Base-by-base conservation (phyloP, 495 filamentous ascomycete genomes). In the Trichocladium uniseriatum region DNA sequence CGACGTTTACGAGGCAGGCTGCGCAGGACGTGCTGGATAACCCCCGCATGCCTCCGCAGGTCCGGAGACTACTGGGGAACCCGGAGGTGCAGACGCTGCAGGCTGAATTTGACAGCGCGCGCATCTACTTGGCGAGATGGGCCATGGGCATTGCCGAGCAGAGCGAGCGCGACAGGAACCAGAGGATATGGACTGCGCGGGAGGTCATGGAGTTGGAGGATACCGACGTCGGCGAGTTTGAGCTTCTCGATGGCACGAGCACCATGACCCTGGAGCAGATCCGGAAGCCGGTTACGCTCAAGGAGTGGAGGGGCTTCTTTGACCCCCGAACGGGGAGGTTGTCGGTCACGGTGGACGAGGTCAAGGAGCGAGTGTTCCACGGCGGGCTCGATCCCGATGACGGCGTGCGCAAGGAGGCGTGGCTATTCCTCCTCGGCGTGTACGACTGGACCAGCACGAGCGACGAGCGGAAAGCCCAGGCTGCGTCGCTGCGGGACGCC, bases 111-210 rank as follows among this genome's bases (percentile, higher is more conserved):
- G 94, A 97, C 66, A 94, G 87, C 58, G 92, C 94, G 6, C 77
- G 92, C 52, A 70, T 98, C 32, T 98, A 98, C 57, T 73, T 98
- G 19, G 92, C 92, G 3, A 75, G 92, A 38, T 98, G 92, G 92
- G 92, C 92, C 0, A 97, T 97, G 92, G 94, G 87, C 1, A 94
- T 98, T 45, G 89, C 91, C 0, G 92, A 98, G 64, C 92, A 97
- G 69, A 87, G 89, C 58, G 92, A 98, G 62, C 73, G 79, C 35
- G 92, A 98, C 43, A 65, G 80, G 28, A 87, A 79, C 45, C 81
- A 86, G 62, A 74, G 89, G 32, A 94, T 95, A 56, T 98, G 88
- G 84, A 94, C 89, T 0, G 90, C 87, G 5, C 82, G 81, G 57
- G 92, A 98, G 69, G 83, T 95, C 14, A 75, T 97, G 51, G 90